These are phyloP conservation scores for Polytrichum formosum DNA, from an alignment of 225 moss, liverwort and hornwort species.

Conservation along the genomic window DNA sequence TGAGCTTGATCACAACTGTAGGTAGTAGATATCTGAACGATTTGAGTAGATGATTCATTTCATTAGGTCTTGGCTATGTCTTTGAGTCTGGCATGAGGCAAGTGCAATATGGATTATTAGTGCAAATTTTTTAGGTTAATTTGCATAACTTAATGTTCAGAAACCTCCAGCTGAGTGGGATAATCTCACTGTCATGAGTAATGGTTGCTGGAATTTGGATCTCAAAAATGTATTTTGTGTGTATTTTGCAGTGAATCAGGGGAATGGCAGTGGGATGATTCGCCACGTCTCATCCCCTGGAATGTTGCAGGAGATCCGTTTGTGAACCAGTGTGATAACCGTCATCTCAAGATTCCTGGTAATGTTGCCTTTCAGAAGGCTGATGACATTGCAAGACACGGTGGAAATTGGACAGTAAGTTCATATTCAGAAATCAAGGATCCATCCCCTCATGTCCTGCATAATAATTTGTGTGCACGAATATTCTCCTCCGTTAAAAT, in stretches of 20 bases:
- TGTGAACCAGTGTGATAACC: constrained; percentile 14
- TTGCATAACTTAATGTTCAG: neutral
- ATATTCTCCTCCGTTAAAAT: too few species aligned
- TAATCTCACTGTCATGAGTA: neutral
- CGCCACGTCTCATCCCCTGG: constrained; percentile 7
- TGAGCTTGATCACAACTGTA: neutral
- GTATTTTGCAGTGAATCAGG: constrained; percentile 13
- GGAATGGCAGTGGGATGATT: constrained; percentile 6
- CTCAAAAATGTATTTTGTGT: neutral
- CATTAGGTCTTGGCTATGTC: too few species aligned
- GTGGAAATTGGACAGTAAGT: constrained; percentile 15
- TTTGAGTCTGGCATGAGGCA: neutral
- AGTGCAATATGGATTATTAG: neutral
- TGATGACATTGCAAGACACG: constrained; percentile 6
- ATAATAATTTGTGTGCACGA: neutral
- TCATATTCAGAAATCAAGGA: neutral
- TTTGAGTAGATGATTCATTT: too few species aligned
- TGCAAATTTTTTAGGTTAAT: neutral
- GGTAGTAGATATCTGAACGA: neutral
- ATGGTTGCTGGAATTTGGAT: neutral
- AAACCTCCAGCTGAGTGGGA: neutral
- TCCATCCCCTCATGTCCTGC: neutral
- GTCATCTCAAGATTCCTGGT: constrained; percentile 2
- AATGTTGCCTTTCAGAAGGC: constrained; percentile 11
- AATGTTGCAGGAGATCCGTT: constrained; percentile 15